Conservation (phyloP, 2,329 filamentous ascomycete genomes). For the Penicillium frequentans region DNA sequence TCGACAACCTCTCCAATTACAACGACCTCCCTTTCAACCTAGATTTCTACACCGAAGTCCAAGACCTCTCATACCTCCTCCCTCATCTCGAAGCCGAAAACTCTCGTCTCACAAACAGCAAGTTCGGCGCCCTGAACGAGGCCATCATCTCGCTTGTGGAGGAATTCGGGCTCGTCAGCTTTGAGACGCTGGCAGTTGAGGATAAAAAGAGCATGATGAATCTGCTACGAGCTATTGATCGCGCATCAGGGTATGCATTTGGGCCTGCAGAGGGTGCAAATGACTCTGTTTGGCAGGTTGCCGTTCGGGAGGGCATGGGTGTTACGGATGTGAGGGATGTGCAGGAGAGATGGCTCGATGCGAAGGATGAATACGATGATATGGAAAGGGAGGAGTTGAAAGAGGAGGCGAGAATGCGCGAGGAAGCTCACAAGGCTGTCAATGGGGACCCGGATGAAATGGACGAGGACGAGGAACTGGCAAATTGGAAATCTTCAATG, state of each 20-base stretch:
- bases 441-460: slow-evolving; percentile 39
- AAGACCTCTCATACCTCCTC: slow-evolving; percentile 82
- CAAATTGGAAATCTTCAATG: slow-evolving; percentile 39
- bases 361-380: slow-evolving; percentile 83
- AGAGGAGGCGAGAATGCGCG: slow-evolving; percentile 63
- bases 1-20: slow-evolving; percentile 88
- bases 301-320: slow-evolving; percentile 71
- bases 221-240: slow-evolving; percentile 82
- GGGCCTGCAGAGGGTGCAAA: slow-evolving; percentile 88
- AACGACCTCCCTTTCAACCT: slow-evolving; percentile 89
- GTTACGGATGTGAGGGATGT: slow-evolving; percentile 83
- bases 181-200: slow-evolving; percentile 92
- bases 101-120: slow-evolving; percentile 65
- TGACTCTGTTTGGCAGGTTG: slow-evolving; percentile 95
- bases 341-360: slow-evolving; percentile 93
- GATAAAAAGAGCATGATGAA: slow-evolving; percentile 98
- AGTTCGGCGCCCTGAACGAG: slow-evolving; percentile 81
- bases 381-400: slow-evolving; percentile 73
- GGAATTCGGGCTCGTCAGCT: slow-evolving; percentile 84
- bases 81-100: slow-evolving; percentile 79
- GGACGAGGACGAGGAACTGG: slow-evolving; percentile 28
- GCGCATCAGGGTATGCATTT: slow-evolving; percentile 91
- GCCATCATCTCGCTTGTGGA: slow-evolving; percentile 86
- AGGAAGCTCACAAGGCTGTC: slow-evolving; percentile 32
- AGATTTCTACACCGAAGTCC: slow-evolving; percentile 96